A percentile compares a stretch with the other conserved stretches of the same genome.
These are phyloP conservation scores for Apiotrichum montevideense DNA, from an alignment of 1,284 basidiomycete genomes.

Conservation along the genomic window DNA sequence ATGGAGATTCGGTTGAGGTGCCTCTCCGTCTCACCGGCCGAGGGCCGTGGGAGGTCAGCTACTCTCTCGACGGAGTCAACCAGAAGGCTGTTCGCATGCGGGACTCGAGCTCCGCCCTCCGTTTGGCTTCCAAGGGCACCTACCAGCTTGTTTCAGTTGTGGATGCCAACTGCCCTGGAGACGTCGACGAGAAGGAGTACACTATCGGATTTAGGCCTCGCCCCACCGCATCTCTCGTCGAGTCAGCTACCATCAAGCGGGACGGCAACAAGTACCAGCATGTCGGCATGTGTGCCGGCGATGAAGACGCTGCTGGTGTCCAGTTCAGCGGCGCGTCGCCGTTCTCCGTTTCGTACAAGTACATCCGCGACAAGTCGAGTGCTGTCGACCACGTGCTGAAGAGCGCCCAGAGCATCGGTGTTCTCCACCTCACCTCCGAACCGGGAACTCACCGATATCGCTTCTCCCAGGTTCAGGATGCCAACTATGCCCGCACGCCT, in stretches of 20 bases:
- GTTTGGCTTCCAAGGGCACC: constrained; percentile 61
- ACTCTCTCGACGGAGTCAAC: constrained; percentile 56
- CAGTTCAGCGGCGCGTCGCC: constrained; percentile 71
- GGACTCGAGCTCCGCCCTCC: constrained; percentile 65
- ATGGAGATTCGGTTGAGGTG: constrained; percentile 64
- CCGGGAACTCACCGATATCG: constrained; percentile 82
- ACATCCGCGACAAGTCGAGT: constrained; percentile 44
- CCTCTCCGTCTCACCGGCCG: constrained; percentile 81
- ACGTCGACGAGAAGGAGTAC: constrained; percentile 49
- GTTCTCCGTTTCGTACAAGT: constrained; percentile 62
- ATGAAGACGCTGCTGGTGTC: constrained; percentile 70
- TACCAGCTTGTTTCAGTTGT: constrained; percentile 60
- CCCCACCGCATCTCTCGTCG: constrained; percentile 31
- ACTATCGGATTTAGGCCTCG: constrained; percentile 57
- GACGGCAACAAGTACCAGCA: constrained; percentile 63
- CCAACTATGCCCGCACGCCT: constrained; percentile 56
- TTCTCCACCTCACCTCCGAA: constrained; percentile 74
- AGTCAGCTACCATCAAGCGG: constrained; percentile 43
- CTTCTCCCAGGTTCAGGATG: constrained; percentile 79
- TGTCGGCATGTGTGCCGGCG: constrained; percentile 71
- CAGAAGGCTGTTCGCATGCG: constrained; percentile 52
- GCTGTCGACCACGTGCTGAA: constrained; percentile 67
- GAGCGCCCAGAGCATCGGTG: constrained; percentile 72
- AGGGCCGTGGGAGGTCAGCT: constrained; percentile 80
- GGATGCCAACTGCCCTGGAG: constrained; percentile 79